Evolutionary conservation across 1,139 yeast species (phyloP), one percentile per base, ranked within the genome.

Genomic region (Pneumocystis carinii): DNA sequence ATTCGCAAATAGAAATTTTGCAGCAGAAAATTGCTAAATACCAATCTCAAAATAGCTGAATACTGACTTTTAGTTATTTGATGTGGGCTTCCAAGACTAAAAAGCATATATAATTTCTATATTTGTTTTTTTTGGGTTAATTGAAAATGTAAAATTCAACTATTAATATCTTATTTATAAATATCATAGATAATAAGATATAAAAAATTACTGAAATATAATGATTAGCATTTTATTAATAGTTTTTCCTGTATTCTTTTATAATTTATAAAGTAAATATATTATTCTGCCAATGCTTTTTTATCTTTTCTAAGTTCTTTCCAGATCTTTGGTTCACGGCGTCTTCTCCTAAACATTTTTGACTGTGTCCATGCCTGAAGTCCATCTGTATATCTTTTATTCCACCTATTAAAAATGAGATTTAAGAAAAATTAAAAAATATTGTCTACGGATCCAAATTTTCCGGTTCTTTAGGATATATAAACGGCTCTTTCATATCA

Each of bases 401-500:
- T 57, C 59, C 59, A 57, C 29, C 59, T 57, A 19, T 24, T 17
- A 57, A 24, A 24, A 24, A 39, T 57, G 12, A 37, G 29, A n/a
- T 37, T 57, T 57, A 39, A 39, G 27, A 57, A 57, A 57, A 27
- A 27, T 19, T 48, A 19, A 48, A 48, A 19, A 24, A 5, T 12
- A 37, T 14, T 48, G 19, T 48, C 14, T 57, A 57, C 59, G 37
- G 59, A 12, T 57, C 42, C n/a, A 62, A 39, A 38, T 66, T 62
- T 29, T 66, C 62, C 12, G 69, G 70, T 36, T 57, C 39, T 37
- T 61, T 59, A 2, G 70, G 70, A 61, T 66, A 68, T 32, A 68
- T 57, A 62, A 69, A 69, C 17, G 71, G 71, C 59, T 69, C 66
- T 57, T 69, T 69, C 71, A 69, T 69, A 24, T 69, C 71, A 41